Base-by-base conservation (phyloP, 1,139 yeast genomes). In the Pichia sp. region DNA sequence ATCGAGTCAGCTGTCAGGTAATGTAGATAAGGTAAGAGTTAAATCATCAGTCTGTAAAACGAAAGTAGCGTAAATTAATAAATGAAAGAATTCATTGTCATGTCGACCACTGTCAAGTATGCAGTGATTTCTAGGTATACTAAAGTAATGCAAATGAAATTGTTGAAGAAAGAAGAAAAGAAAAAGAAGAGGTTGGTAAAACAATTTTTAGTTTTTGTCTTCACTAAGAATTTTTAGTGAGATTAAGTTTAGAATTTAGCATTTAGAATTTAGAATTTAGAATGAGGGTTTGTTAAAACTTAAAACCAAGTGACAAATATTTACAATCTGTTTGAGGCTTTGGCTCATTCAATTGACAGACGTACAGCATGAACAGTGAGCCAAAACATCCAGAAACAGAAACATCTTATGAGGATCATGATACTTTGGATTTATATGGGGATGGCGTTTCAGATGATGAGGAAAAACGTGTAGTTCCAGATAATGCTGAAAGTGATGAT, bases 21-120 rank as follows among this genome's bases (percentile, higher is more conserved):
- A 65, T 65, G 69, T 65, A 65, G 69, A 65, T 65, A 65, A 65
- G 69, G 65, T 58, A 47, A 58, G 57, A 56, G 29, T 34, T 36
- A 7, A 46, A 51, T 60, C 63, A 60, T 60, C 63, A 60, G 56
- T 36, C 49, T 36, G 42, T 41, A 47, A 48, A 22, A 49, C 49
- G 46, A 43, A 45, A 53, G 58, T 34, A n/a, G 9, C 5, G 1
- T 18, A n/a, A 34, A n/a, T 34, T 6, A n/a, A 18, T 18, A 19
- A 36, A 36, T 5, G 7, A 10, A 11, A 2, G 13, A 16, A 36
- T 36, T 36, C 25, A 36, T 36, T 34, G 11, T 11, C 41, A 28
- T 30, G 50, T 34, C 47, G 46, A 44, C 45, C 14, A 41, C 51
- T 44, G 51, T 47, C 47, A 38, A 42, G 30, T 4, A 42, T 25